Evolutionary conservation across 169 alveolate genomes (phyloP).

Genomic region (Plasmodium malariae): DNA sequence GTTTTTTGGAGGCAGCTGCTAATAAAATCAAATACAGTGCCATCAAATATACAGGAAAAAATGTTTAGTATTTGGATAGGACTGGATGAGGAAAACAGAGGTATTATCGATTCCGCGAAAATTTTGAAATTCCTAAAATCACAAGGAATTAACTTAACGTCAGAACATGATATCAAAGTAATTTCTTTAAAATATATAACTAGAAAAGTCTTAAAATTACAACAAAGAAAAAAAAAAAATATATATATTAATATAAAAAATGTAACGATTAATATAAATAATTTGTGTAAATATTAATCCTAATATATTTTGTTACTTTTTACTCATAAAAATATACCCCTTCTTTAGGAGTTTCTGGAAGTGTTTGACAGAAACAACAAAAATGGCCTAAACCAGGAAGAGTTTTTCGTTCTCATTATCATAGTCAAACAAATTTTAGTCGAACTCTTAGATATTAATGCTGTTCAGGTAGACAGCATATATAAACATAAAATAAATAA

Average conservation of each 20-base stretch:
- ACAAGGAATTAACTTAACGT: conserved; percentile 77
- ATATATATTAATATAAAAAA: too few relatives aligned
- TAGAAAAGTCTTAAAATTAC: too few relatives aligned
- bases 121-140: conserved; percentile 78
- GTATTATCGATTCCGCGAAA: conserved; percentile 78
- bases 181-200: neutral
- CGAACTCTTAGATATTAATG: conserved; percentile 80
- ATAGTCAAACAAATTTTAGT: conserved; percentile 81
- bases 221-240: too few relatives aligned
- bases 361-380: conserved; percentile 76
- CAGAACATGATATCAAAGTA: conserved; percentile 80
- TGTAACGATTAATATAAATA: too few relatives aligned
- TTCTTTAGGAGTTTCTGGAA: conserved; percentile 75
- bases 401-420: conserved; percentile 78
- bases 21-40: conserved; percentile 77
- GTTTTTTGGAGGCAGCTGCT: conserved; percentile 81
- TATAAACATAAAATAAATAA: neutral
- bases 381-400: conserved; percentile 82
- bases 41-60: conserved; percentile 78
- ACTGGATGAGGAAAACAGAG: conserved; percentile 82
- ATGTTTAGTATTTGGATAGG: conserved; percentile 80
- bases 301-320: too few relatives aligned
- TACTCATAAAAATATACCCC: too few relatives aligned
- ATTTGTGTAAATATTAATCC: too few relatives aligned
- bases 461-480: conserved; percentile 74